Conservation (phyloP, 2,329 filamentous ascomycete species). For the Phaeophleospora eucalypticola region DNA sequence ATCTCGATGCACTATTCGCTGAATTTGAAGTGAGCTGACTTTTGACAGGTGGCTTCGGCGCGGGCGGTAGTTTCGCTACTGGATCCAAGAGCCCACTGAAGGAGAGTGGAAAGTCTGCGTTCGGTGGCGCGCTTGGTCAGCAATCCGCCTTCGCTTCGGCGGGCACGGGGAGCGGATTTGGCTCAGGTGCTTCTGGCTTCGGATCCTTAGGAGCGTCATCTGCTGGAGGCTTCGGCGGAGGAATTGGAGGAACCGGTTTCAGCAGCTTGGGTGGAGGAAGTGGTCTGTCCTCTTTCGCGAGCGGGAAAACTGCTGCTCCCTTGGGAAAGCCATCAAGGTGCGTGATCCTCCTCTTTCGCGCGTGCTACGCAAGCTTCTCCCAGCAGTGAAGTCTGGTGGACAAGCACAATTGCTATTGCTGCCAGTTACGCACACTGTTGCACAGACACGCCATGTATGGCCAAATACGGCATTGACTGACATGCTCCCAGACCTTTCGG, state of each 20-base stretch:
- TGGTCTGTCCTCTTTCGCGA: conserved; percentile 64
- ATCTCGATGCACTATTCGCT: neutral
- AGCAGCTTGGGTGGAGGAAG: conserved; percentile 40
- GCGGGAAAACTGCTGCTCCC: conserved; percentile 44
- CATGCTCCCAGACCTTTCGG: no score
- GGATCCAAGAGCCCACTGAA: conserved; percentile 32
- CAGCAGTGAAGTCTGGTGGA: no score
- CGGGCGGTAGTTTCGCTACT: conserved; percentile 28
- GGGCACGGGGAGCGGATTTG: conserved; percentile 28
- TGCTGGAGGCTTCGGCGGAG: conserved; percentile 23
- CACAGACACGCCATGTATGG: no score
- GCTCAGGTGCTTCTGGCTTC: conserved; percentile 31
- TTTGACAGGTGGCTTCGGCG: conserved; percentile 26
- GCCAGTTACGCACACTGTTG: no score
- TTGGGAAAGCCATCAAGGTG: conserved; percentile 52
- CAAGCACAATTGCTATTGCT: no score
- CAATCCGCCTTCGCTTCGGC: conserved; percentile 29
- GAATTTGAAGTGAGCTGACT: neutral
- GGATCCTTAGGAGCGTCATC: conserved; percentile 26
- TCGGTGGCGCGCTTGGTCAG: conserved; percentile 38
- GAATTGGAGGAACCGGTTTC: conserved; percentile 25
- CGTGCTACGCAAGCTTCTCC: no score
- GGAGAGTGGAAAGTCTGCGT: conserved; percentile 27
- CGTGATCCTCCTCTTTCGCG: no score
- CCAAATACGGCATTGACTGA: no score